phyloP scores from a whole-genome alignment of 2,329 filamentous ascomycete species.

The Fragosphaeria purpurea region DNA sequence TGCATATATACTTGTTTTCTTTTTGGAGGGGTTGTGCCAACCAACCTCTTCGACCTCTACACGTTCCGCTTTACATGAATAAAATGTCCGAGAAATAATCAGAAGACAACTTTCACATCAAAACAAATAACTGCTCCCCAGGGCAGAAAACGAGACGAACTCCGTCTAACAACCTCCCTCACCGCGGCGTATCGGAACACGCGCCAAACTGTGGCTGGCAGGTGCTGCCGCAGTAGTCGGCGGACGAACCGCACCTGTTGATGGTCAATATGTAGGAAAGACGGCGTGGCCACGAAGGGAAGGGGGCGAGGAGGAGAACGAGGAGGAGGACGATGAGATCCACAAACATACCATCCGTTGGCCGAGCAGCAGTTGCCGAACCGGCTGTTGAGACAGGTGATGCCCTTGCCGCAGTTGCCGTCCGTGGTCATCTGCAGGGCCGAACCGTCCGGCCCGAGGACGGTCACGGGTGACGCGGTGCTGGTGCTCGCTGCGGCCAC shows the following conservation, averaged over 20 bases:
- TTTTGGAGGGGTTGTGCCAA: too few relatives aligned
- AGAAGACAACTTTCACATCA: too few relatives aligned
- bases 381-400: conserved; percentile 4
- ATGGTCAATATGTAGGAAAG: too few relatives aligned
- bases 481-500: neutral
- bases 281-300: too few relatives aligned
- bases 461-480: neutral
- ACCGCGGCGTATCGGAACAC: conserved; percentile 3
- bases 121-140: too few relatives aligned
- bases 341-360: conserved; percentile 6
- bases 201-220: conserved; percentile 8
- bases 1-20: too few relatives aligned
- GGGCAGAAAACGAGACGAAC: too few relatives aligned
- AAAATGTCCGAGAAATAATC: too few relatives aligned
- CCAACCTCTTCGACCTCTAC: too few relatives aligned
- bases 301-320: neutral
- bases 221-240: conserved; percentile 7
- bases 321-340: neutral
- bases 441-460: too few relatives aligned
- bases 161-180: neutral
- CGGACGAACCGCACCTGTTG: conserved; percentile 4
- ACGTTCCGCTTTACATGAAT: too few relatives aligned
- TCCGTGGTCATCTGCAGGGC: neutral
- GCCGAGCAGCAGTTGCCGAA: conserved; percentile 11
- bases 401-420: conserved; percentile 9